Conservation (phyloP, 805 yeast species). For the Tetrapisispora pingtungensis region DNA sequence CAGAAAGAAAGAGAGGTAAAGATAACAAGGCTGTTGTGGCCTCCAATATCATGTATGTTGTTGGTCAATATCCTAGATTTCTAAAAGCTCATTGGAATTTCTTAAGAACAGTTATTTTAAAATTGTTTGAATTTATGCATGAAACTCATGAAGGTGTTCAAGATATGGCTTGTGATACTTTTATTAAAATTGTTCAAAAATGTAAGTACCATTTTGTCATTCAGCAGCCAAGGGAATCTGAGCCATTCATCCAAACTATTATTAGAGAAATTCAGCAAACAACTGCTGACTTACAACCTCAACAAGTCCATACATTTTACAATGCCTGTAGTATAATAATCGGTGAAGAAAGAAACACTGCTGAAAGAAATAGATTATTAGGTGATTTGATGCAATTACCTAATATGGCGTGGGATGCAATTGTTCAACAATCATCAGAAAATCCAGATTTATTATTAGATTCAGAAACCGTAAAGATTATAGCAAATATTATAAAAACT, state of each 20-base stretch:
- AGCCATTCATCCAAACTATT: conserved; percentile 87
- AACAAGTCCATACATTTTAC: conserved; percentile 94
- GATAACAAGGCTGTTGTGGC: conserved; percentile 99
- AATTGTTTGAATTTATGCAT: conserved; percentile 96
- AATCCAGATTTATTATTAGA: conserved; percentile 72
- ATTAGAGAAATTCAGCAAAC: conserved; percentile 72
- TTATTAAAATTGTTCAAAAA: conserved; percentile 87
- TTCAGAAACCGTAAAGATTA: conserved; percentile 79
- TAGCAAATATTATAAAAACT: conserved; percentile 89
- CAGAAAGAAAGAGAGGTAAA: conserved; percentile 94
- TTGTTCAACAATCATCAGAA: conserved; percentile 72
- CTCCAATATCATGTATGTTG: conserved; percentile 98
- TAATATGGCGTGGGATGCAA: conserved; percentile 87
- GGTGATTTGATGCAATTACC: conserved; percentile 82
- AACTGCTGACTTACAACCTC: conserved; percentile 90
- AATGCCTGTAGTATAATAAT: conserved; percentile 95
- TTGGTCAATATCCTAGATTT: conserved; percentile 97
- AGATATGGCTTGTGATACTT: conserved; percentile 99
- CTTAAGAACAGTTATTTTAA: conserved; percentile 87
- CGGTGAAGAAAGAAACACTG: conserved; percentile 69
- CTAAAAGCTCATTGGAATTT: conserved; percentile 98
- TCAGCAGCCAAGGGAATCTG: conserved; percentile 72
- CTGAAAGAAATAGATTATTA: conserved; percentile 60
- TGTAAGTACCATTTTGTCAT: conserved; percentile 93
- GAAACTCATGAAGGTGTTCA: conserved; percentile 99